Percentiles rank a stretch among this genome's conserved stretches.
Conservation (phyloP, 345 rosid species). For the Gossypium australe region DNA sequence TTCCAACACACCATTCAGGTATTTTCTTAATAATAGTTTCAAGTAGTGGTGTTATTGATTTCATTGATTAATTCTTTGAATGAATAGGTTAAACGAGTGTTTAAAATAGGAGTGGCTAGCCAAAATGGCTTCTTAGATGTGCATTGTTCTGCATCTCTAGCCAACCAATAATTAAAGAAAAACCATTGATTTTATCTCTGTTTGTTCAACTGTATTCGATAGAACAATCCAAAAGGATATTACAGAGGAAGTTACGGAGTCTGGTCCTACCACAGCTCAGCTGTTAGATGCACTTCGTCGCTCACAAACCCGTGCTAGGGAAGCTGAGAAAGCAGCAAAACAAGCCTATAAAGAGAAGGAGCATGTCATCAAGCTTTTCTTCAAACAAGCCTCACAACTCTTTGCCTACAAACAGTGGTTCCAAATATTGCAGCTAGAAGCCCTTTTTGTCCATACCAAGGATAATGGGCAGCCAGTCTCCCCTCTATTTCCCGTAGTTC, state of each 20-base stretch:
- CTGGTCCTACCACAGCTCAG: conserved; percentile 57
- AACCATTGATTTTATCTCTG: neutral
- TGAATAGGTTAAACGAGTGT: neutral
- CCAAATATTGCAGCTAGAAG: conserved; percentile 77
- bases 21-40: conserved; percentile 2
- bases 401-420: conserved; percentile 91
- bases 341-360: conserved; percentile 78
- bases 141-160: neutral
- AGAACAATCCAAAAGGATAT: conserved; percentile 21
- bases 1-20: conserved; percentile 44
- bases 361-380: conserved; percentile 65
- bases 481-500: conserved; percentile 37
- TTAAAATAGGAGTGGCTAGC: too few relatives aligned
- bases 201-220: neutral
- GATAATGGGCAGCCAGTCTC: conserved; percentile 43
- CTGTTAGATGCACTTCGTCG: conserved; percentile 79
- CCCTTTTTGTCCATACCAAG: conserved; percentile 51
- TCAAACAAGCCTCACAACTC: conserved; percentile 90
- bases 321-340: conserved; percentile 88
- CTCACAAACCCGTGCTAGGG: conserved; percentile 95
- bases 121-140: neutral
- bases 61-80: neutral
- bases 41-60: neutral
- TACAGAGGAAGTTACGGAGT: conserved; percentile 30
- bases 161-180: too few relatives aligned